Conservation (phyloP, 345 rosid species). For the Jatropha curcas region DNA sequence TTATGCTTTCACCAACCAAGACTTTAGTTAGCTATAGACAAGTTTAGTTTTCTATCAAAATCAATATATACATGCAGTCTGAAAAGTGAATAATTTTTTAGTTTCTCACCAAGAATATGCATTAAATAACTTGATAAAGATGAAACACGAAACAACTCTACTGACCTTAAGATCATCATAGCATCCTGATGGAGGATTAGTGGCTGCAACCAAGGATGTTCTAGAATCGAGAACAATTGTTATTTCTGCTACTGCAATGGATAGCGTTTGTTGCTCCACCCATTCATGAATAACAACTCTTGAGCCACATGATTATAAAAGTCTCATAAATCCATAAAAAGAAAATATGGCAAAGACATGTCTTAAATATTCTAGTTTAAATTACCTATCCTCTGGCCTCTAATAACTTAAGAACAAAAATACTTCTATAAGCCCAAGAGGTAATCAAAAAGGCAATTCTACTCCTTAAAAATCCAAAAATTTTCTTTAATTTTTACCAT, state of each 20-base stretch:
- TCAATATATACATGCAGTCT: slow-evolving; percentile 97
- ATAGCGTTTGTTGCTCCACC: slow-evolving; percentile 98
- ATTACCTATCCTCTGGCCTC: slow-evolving; percentile 97
- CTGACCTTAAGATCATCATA: slow-evolving; percentile 96
- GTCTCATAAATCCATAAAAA: slow-evolving; percentile 6
- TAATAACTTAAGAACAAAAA: too few relatives aligned
- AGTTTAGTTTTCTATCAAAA: too few relatives aligned
- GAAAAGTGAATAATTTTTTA: slow-evolving; percentile 30
- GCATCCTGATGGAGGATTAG: slow-evolving; percentile 96
- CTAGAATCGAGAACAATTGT: slow-evolving; percentile 96
- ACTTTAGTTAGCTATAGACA: too few relatives aligned
- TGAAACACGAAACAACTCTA: background rate
- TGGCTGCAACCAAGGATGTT: slow-evolving; percentile 97
- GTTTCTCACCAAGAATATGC: slow-evolving; percentile 10
- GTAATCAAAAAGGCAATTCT: too few relatives aligned
- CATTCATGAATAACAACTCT: slow-evolving; percentile 99
- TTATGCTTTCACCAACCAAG: too few relatives aligned
- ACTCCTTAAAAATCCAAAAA: too few relatives aligned
- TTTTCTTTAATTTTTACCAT: too few relatives aligned
- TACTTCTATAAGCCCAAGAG: too few relatives aligned
- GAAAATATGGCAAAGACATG: background rate
- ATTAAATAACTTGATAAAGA: slow-evolving; percentile 9
- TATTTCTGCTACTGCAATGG: slow-evolving; percentile 98
- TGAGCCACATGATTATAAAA: slow-evolving; percentile 27
- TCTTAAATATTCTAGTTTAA: background rate